Conservation (phyloP, 148 eudicot species). For the Fagopyrum homotropicum region DNA sequence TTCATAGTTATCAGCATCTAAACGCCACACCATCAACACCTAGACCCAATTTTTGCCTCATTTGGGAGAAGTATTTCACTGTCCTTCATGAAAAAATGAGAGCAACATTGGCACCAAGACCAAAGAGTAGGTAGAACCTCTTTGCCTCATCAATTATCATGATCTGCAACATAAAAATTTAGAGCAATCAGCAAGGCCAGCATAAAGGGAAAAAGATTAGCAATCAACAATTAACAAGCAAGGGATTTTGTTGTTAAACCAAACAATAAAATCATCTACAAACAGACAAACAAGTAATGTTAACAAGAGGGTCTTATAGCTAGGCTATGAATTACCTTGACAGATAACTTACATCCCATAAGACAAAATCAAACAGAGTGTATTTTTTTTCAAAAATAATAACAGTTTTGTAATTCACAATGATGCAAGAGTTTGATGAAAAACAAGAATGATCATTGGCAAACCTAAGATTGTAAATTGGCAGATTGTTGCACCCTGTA, state of each 20-base stretch:
- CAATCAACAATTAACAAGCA: not conserved
- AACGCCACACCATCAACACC: conserved; percentile 96
- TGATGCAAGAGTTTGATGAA: not conserved
- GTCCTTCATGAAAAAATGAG: conserved; percentile 97
- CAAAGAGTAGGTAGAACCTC: conserved; percentile 86
- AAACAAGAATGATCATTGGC: too few species aligned
- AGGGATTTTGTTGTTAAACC: not conserved
- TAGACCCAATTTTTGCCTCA: conserved; percentile 74
- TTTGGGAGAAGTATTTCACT: conserved; percentile 84
- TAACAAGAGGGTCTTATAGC: not conserved
- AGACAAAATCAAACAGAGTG: not conserved
- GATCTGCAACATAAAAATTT: conserved; percentile 45
- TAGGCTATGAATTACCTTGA: not conserved
- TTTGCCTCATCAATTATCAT: conserved; percentile 96
- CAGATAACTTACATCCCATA: not conserved
- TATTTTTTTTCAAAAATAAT: not conserved
- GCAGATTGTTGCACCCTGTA: too few species aligned
- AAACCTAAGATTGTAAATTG: not conserved
- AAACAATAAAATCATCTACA: not conserved
- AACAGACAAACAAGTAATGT: conserved; percentile 9
- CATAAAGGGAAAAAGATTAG: not conserved
- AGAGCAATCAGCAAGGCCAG: not conserved
- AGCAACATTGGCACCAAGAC: conserved; percentile 97
- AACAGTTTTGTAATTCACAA: not conserved
- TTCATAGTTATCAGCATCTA: conserved; percentile 93